Evolutionary conservation across 2,329 filamentous ascomycete genomes (phyloP), one percentile per base, ranked within the genome.

Genomic region (Magnaporthiopsis incrustans): DNA sequence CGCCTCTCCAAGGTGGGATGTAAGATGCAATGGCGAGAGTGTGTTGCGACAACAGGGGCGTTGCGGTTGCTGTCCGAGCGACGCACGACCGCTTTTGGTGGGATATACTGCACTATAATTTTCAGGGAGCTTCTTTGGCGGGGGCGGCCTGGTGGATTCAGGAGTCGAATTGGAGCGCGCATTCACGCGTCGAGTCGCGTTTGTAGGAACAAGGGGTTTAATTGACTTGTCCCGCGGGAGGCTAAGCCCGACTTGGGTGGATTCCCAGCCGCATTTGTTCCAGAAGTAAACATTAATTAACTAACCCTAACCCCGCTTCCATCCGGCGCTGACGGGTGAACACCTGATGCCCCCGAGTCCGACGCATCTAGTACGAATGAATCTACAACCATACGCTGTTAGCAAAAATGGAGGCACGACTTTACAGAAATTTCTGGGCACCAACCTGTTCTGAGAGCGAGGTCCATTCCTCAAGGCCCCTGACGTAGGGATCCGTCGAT

Each of bases 381-480:
- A 64, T 62, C 63, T 64, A 15, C 2, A 30, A 18, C 8, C 26
- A 14, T 35, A 7, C 44, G 4, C 18, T 30, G 22, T 62, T 26
- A 57, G 61, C 27, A 62, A 57, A 7, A 27, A 4, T 27, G 25
- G 38, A 44, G 33, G 18, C 3, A 2, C 10, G 22, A 10, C 26
- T 22, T 56, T 26, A n/a, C 14, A 30, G 33, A n/a, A n/a, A 18
- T 18, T 25, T 12, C 11, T 33, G 12, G 33, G 32, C 56, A 33
- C 22, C 8, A 38, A 62, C 68, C 67, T 70, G 65, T 10, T 88
- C 85, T 14, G 92, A 85, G 73, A 93, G 85, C 14, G 80, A 79
- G 65, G 96, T 79, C 92, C 92, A 97, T 75, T 97, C 92, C 68
- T 88, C 83, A 58, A 96, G 78, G 0, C 89, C 86, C 72, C 89